phyloP scores from a whole-genome alignment of 2,329 filamentous ascomycete genomes.

The Talaromyces pinophilus region DNA sequence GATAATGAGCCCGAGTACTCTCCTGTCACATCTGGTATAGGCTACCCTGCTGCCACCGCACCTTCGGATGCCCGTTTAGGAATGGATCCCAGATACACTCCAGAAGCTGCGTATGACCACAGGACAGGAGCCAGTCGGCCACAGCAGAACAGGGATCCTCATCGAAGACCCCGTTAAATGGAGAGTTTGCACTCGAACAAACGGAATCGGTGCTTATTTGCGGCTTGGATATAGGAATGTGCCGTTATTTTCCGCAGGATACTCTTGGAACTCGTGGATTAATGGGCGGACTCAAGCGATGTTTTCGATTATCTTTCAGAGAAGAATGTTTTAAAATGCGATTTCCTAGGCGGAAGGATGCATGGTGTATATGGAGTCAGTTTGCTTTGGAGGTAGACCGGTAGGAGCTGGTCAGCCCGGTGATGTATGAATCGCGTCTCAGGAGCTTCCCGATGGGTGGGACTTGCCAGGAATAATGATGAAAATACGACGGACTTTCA shows the following conservation, averaged over 20 bases:
- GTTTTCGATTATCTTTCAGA: conserved; percentile 15
- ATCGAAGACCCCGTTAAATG: conserved; percentile 41
- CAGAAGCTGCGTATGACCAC: conserved; percentile 42
- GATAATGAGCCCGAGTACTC: conserved; percentile 46
- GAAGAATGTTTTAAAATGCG: conserved; percentile 17
- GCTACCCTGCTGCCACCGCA: conserved; percentile 42
- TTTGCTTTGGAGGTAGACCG: conserved; percentile 11
- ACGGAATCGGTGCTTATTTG: background rate
- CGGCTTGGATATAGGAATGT: conserved; percentile 8
- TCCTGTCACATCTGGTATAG: conserved; percentile 43
- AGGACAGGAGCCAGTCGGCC: conserved; percentile 36
- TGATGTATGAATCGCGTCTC: conserved; percentile 10
- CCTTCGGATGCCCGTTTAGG: conserved; percentile 46
- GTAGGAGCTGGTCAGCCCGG: conserved; percentile 11
- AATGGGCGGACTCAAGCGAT: conserved; percentile 8
- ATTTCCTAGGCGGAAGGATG: conserved; percentile 16
- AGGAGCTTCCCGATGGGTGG: conserved; percentile 12
- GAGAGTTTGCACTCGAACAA: background rate
- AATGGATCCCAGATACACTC: conserved; percentile 48
- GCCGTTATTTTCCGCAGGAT: background rate
- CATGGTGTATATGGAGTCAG: conserved; percentile 21
- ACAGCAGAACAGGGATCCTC: conserved; percentile 42
- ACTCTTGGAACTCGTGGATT: conserved; percentile 9
- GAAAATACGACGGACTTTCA: conserved; percentile 18
- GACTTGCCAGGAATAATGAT: conserved; percentile 19